Percentiles rank a stretch among this genome's conserved stretches.
phyloP scores from a whole-genome alignment of 1,139 yeast species.

The Pichia sorboxylosa region DNA sequence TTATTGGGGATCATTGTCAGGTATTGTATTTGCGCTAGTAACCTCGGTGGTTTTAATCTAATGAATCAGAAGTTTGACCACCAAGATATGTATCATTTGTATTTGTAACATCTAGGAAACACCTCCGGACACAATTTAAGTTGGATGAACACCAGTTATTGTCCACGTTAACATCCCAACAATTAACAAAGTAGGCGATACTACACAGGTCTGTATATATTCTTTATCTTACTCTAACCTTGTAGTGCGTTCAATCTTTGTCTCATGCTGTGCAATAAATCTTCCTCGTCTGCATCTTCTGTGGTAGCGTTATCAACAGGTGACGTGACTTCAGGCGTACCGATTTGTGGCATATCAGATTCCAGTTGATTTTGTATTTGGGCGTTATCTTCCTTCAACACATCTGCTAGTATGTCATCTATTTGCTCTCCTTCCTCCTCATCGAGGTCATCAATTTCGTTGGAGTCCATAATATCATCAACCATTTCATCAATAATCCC shows the following conservation, averaged over 20 bases:
- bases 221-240: no score
- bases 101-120: no score
- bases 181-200: no score
- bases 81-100: no score
- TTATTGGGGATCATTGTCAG: conserved; percentile 6
- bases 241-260: conserved; percentile 81
- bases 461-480: conserved; percentile 75
- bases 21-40: conserved; percentile 6
- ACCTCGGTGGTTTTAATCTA: conserved; percentile 7
- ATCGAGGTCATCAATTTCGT: conserved; percentile 56
- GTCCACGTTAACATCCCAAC: no score
- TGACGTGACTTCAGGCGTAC: neutral
- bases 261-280: conserved; percentile 67
- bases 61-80: no score
- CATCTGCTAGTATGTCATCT: conserved; percentile 41
- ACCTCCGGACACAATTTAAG: no score
- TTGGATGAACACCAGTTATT: no score
- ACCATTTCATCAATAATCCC: conserved; percentile 95
- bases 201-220: no score
- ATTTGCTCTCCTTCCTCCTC: conserved; percentile 56
- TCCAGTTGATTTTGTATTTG: neutral
- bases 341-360: neutral
- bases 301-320: conserved; percentile 18
- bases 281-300: conserved; percentile 62
- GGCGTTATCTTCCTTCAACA: conserved; percentile 20